Conservation (phyloP, 2,329 filamentous ascomycete genomes). For the Ophiostoma perfectum region DNA sequence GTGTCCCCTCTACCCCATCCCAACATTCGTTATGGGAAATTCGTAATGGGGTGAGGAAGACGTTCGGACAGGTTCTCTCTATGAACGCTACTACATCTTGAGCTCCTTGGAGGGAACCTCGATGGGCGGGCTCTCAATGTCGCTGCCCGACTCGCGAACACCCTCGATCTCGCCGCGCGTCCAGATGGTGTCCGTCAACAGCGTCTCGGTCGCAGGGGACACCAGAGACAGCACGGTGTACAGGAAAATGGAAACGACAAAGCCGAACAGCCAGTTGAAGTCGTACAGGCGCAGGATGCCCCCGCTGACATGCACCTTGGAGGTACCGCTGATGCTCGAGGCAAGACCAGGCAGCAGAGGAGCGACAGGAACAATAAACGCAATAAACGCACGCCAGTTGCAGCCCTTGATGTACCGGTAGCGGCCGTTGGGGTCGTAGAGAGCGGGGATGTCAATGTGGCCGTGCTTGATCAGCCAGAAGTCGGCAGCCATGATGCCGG, state of each 20-base stretch:
- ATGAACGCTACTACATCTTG: conserved; percentile 12
- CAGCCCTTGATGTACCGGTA: conserved; percentile 34
- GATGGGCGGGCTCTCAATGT: conserved; percentile 24
- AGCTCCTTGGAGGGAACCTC: conserved; percentile 16
- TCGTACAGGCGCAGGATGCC: conserved; percentile 53
- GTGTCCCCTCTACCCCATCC: background rate
- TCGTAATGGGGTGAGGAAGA: conserved; percentile 10
- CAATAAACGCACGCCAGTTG: conserved; percentile 29
- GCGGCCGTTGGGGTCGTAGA: conserved; percentile 40
- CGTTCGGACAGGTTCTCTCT: background rate
- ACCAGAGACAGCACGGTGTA: conserved; percentile 47
- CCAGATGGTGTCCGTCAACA: conserved; percentile 41
- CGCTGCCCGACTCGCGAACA: conserved; percentile 25
- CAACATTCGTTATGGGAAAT: conserved; percentile 4
- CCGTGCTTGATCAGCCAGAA: conserved; percentile 37
- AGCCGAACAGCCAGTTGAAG: conserved; percentile 63
- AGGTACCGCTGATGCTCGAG: conserved; percentile 25
- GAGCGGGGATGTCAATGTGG: conserved; percentile 38
- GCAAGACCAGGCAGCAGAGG: conserved; percentile 34
- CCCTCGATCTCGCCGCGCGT: conserved; percentile 30
- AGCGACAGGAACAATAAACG: conserved; percentile 30
- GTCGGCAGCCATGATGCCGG: conserved; percentile 39
- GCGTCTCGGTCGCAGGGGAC: conserved; percentile 46
- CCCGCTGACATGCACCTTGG: conserved; percentile 27
- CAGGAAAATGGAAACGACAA: conserved; percentile 49